Conservation (phyloP, 2,329 filamentous ascomycete species). For the Epicoccum nigrum region DNA sequence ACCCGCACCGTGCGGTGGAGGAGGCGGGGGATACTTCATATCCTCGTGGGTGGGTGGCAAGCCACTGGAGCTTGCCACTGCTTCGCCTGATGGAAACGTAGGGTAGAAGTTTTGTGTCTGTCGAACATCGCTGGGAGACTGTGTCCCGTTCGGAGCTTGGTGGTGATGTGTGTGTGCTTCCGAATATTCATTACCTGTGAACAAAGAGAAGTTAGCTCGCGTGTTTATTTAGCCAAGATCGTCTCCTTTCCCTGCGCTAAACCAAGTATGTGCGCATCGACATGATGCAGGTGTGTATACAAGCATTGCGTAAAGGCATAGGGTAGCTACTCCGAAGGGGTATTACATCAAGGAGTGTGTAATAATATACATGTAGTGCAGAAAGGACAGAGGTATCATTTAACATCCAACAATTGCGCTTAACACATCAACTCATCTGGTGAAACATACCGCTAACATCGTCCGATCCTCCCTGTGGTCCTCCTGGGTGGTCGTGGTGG, state of each 20-base stretch:
- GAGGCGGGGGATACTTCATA: slow-evolving; percentile 55
- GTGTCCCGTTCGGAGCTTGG: slow-evolving; percentile 60
- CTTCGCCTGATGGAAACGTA: slow-evolving; percentile 66
- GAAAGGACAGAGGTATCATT: slow-evolving; percentile 52
- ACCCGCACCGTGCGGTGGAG: slow-evolving; percentile 50
- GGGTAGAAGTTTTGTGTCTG: slow-evolving; percentile 79
- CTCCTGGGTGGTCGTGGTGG: slow-evolving; percentile 75
- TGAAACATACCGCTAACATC: slow-evolving; percentile 98
- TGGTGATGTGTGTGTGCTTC: slow-evolving; percentile 72
- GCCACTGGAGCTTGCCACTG: slow-evolving; percentile 58
- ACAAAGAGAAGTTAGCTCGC: slow-evolving; percentile 53
- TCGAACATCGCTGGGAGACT: slow-evolving; percentile 69
- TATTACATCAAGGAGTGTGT: slow-evolving; percentile 52
- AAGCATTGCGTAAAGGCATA: slow-evolving; percentile 38
- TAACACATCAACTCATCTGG: slow-evolving; percentile 76
- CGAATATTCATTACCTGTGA: slow-evolving; percentile 62
- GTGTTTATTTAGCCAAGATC: slow-evolving; percentile 34
- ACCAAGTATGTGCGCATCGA: slow-evolving; percentile 32
- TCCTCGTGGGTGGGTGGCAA: slow-evolving; percentile 70
- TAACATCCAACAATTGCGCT: slow-evolving; percentile 46
- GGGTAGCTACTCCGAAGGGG: slow-evolving; percentile 47
- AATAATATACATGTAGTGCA: slow-evolving; percentile 51
- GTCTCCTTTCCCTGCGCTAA: slow-evolving; percentile 28
- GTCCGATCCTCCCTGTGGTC: slow-evolving; percentile 69
- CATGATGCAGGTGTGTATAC: slow-evolving; percentile 25